Conservation (phyloP, 768 basidiomycete genomes). For the Pholiota conissans region DNA sequence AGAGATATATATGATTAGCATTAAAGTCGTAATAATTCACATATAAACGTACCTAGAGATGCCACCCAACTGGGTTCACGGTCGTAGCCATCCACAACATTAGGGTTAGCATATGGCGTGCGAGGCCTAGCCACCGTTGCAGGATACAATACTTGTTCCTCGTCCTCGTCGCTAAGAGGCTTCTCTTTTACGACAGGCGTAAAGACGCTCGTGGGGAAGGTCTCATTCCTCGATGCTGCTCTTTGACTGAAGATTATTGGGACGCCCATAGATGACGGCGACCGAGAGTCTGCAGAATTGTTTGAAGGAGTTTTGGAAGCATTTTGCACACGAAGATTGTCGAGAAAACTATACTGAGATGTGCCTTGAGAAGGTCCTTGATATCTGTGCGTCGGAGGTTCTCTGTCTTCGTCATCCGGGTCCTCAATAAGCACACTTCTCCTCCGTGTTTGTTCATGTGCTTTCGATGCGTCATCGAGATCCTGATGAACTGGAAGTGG, state of each 20-base stretch:
- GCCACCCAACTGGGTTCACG: constrained; percentile 79
- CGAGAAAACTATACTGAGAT: constrained; percentile 38
- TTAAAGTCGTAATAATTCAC: constrained; percentile 7
- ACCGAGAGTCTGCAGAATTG: constrained; percentile 42
- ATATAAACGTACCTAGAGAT: constrained; percentile 56
- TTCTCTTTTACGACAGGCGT: constrained; percentile 69
- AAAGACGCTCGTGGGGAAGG: constrained; percentile 71
- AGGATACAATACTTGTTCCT: constrained; percentile 66
- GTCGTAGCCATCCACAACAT: constrained; percentile 40
- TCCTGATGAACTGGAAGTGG: constrained; percentile 15
- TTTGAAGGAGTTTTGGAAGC: constrained; percentile 55
- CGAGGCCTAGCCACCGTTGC: constrained; percentile 53
- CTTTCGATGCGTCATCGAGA: constrained; percentile 32
- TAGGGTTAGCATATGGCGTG: constrained; percentile 37
- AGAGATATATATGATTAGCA: not conserved
- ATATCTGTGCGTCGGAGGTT: constrained; percentile 35
- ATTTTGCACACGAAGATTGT: constrained; percentile 37
- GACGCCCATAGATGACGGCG: constrained; percentile 42
- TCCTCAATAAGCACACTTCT: constrained; percentile 71
- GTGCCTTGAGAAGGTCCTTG: constrained; percentile 38
- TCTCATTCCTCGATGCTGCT: constrained; percentile 55
- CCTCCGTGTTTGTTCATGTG: constrained; percentile 43
- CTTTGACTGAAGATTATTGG: constrained; percentile 49
- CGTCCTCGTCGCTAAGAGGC: constrained; percentile 58
- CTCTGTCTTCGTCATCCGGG: constrained; percentile 56